These are phyloP conservation scores for Gonium pectorale DNA, from an alignment of 139 green algal genomes.

Conservation along the genomic window DNA sequence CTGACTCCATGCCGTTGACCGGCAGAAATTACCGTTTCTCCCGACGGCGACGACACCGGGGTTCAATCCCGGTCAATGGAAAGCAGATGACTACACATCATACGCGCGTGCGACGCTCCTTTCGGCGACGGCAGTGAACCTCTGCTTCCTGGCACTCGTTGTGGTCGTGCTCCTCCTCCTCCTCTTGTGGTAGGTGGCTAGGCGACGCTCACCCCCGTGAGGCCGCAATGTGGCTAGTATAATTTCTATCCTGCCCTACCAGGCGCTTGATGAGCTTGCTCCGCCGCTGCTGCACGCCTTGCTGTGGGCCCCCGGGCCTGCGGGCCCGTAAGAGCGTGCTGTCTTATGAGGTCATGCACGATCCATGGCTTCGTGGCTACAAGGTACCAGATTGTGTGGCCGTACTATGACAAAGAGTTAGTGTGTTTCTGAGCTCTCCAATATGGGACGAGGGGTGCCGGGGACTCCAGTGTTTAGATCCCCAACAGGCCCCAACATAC, in stretches of 20 bases:
- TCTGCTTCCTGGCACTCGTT: background rate
- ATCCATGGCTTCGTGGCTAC: conserved; percentile 16
- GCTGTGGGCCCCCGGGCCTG: background rate
- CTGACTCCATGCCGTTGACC: no score
- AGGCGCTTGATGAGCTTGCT: background rate
- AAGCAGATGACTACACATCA: background rate
- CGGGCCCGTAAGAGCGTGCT: background rate
- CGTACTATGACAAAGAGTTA: no score
- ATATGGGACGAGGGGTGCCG: no score
- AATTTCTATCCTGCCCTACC: background rate
- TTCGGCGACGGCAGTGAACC: background rate
- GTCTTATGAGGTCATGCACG: conserved; percentile 24
- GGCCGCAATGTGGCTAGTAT: background rate
- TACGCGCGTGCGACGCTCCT: background rate
- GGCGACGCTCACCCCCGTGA: background rate
- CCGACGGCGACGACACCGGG: background rate
- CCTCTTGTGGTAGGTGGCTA: conserved; percentile 10
- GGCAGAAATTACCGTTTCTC: conserved; percentile 32
- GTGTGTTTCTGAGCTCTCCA: no score
- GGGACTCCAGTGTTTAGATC: no score
- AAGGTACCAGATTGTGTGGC: background rate
- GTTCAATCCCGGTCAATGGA: conserved; percentile 9
- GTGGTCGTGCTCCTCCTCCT: background rate
- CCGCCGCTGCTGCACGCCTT: background rate
- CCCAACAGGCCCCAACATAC: no score